Percentiles rank a stretch among this genome's conserved stretches.
phyloP scores from a whole-genome alignment of 2,329 filamentous ascomycete species.

The Pseudogymnoascus sp. region DNA sequence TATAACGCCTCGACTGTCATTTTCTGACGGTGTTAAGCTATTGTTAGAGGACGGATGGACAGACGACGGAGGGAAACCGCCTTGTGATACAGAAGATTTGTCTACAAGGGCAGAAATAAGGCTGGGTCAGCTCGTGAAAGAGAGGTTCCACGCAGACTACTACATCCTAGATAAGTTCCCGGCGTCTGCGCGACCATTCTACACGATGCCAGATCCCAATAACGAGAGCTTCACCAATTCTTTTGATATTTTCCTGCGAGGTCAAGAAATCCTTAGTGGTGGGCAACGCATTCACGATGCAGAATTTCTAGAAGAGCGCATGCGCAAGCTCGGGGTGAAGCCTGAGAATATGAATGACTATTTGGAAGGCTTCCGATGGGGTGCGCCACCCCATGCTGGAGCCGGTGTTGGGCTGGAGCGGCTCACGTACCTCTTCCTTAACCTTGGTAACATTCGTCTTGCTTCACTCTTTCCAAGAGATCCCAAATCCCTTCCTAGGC shows the following conservation, averaged over 20 bases:
- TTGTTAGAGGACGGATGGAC: slow-evolving; percentile 70
- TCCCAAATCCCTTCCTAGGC: slow-evolving; percentile 74
- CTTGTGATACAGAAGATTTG: slow-evolving; percentile 70
- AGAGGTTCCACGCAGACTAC: slow-evolving; percentile 83
- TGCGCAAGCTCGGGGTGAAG: slow-evolving; percentile 67
- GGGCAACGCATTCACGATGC: slow-evolving; percentile 89
- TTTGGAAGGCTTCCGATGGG: slow-evolving; percentile 79
- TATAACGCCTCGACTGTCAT: slow-evolving; percentile 72
- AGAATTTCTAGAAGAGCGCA: slow-evolving; percentile 68
- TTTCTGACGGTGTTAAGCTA: slow-evolving; percentile 71
- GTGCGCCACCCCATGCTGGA: slow-evolving; percentile 80
- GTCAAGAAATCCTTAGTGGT: slow-evolving; percentile 86
- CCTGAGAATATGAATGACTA: slow-evolving; percentile 83
- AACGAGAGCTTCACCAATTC: slow-evolving; percentile 75
- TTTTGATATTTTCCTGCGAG: slow-evolving; percentile 89
- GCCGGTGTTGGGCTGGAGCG: slow-evolving; percentile 87
- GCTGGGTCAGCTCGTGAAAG: slow-evolving; percentile 73
- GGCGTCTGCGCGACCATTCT: slow-evolving; percentile 74
- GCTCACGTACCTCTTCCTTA: slow-evolving; percentile 75
- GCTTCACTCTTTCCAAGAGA: slow-evolving; percentile 83
- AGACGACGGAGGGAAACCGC: slow-evolving; percentile 65
- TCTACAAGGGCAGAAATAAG: slow-evolving; percentile 81
- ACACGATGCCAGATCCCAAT: slow-evolving; percentile 74
- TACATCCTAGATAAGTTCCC: slow-evolving; percentile 95
- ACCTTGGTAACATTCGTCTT: slow-evolving; percentile 81